Conservation (phyloP, 352 stramenopile genomes). For the Phytopythium oedochilum region DNA sequence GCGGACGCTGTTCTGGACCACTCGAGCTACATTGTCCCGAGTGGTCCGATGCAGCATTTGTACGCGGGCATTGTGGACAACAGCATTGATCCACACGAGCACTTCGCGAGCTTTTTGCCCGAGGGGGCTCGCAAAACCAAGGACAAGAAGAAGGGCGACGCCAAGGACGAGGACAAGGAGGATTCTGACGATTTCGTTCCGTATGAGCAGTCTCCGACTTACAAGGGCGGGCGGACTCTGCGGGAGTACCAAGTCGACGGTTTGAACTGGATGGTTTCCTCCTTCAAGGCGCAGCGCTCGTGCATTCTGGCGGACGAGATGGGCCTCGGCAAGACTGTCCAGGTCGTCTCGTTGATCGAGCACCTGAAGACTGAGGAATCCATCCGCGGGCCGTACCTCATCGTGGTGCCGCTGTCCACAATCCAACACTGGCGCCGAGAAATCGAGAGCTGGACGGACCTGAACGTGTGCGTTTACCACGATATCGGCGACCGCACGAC, state of each 20-base stretch:
- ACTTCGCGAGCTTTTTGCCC: slow-evolving; percentile 85
- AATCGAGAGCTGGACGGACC: slow-evolving; percentile 94
- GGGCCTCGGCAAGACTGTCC: slow-evolving; percentile 94
- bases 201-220: slow-evolving; percentile 88
- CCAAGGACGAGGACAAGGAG: slow-evolving; percentile 4
- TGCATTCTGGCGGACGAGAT: slow-evolving; percentile 91
- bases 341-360: slow-evolving; percentile 93
- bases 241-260: slow-evolving; percentile 84
- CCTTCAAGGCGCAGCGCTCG: slow-evolving; percentile 84
- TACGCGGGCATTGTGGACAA: slow-evolving; percentile 87
- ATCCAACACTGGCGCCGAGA: slow-evolving; percentile 88
- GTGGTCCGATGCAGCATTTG: slow-evolving; percentile 82
- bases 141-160: slow-evolving; percentile 15
- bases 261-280: slow-evolving; percentile 88
- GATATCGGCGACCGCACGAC: slow-evolving; percentile 85
- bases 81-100: slow-evolving; percentile 86
- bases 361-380: slow-evolving; percentile 81
- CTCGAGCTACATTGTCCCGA: slow-evolving; percentile 70
- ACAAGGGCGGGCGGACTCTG: slow-evolving; percentile 80
- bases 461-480: slow-evolving; percentile 98
- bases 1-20: slow-evolving; percentile 8
- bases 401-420: slow-evolving; percentile 85
- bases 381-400: slow-evolving; percentile 79
- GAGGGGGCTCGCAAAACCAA: slow-evolving; percentile 16
- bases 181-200: slow-evolving; percentile 74